These are phyloP conservation scores for Tolypocladium ophioglossoides DNA, from an alignment of 2,329 filamentous ascomycete genomes.

Conservation along the genomic window DNA sequence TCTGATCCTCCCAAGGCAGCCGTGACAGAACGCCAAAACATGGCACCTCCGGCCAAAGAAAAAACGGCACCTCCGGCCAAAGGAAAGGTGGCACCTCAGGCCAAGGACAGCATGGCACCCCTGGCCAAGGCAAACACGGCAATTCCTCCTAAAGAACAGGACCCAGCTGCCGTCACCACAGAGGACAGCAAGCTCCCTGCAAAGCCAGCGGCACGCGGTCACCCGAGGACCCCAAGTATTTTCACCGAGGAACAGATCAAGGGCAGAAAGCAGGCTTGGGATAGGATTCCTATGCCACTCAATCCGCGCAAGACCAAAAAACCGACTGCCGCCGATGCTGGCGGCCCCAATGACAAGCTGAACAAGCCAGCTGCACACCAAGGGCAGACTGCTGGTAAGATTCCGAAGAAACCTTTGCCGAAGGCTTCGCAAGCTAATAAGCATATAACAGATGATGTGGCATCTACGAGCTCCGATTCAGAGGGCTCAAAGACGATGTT, in stretches of 20 bases:
- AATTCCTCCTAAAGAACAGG: background rate
- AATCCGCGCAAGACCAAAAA: constrained; percentile 8
- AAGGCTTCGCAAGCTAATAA: background rate
- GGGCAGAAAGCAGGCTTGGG: constrained; percentile 19
- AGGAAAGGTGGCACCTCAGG: background rate
- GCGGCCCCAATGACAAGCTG: background rate
- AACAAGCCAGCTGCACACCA: background rate
- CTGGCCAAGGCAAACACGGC: background rate
- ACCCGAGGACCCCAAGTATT: constrained; percentile 7
- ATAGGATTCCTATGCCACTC: constrained; percentile 23
- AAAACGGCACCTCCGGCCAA: background rate
- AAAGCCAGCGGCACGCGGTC: background rate
- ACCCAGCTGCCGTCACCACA: background rate
- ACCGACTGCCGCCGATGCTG: background rate
- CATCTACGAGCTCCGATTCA: background rate
- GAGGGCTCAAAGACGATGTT: background rate
- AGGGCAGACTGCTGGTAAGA: background rate
- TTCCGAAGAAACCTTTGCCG: too few relatives aligned
- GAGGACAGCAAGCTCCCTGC: background rate
- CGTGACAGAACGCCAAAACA: background rate
- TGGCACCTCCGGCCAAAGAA: too few relatives aligned
- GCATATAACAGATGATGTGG: background rate
- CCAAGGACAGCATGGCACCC: background rate
- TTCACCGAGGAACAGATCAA: constrained; percentile 21
- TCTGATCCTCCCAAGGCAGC: background rate